A percentile compares a stretch with the other conserved stretches of the same genome.
These are phyloP conservation scores for Talaromyces wortmannii DNA, from an alignment of 495 filamentous ascomycete species.

Conservation along the genomic window DNA sequence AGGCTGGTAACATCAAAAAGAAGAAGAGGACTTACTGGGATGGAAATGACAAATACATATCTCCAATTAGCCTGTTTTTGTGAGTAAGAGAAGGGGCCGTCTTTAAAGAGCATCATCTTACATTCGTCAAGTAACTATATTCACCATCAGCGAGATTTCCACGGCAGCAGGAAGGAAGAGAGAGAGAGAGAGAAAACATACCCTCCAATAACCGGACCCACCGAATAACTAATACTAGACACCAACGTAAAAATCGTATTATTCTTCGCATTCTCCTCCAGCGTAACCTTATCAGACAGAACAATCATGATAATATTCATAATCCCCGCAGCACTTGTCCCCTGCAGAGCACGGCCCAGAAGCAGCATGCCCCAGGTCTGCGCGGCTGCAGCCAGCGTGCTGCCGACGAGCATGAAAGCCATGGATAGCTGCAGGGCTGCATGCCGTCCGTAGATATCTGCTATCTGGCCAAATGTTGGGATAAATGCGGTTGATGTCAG, in stretches of 20 bases:
- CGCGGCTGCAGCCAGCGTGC: constrained; percentile 42
- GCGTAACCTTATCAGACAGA: constrained; percentile 48
- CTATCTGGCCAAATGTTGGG: constrained; percentile 52
- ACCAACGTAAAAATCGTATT: constrained; percentile 49
- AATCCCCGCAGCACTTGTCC: constrained; percentile 46
- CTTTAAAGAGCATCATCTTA: constrained; percentile 4
- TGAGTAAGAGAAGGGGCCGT: constrained; percentile 5
- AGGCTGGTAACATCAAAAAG: constrained; percentile 13
- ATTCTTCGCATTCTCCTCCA: constrained; percentile 51
- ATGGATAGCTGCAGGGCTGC: constrained; percentile 37
- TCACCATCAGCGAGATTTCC: constrained; percentile 1
- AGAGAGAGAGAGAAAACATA: constrained; percentile 12
- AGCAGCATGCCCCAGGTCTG: constrained; percentile 50
- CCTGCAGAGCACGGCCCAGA: constrained; percentile 51
- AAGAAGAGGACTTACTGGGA: constrained; percentile 37
- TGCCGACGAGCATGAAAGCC: constrained; percentile 42
- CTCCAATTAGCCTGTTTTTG: constrained; percentile 37
- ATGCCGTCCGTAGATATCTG: constrained; percentile 54
- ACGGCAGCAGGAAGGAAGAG: neutral
- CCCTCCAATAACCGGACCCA: constrained; percentile 49
- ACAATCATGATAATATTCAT: constrained; percentile 47
- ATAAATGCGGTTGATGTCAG: constrained; percentile 56
- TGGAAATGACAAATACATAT: constrained; percentile 53
- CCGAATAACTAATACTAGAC: constrained; percentile 39
- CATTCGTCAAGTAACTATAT: constrained; percentile 17